A percentile compares a stretch with the other conserved stretches of the same genome.
Conservation (phyloP, 805 yeast species). For the Kodamaea fukazawae region DNA sequence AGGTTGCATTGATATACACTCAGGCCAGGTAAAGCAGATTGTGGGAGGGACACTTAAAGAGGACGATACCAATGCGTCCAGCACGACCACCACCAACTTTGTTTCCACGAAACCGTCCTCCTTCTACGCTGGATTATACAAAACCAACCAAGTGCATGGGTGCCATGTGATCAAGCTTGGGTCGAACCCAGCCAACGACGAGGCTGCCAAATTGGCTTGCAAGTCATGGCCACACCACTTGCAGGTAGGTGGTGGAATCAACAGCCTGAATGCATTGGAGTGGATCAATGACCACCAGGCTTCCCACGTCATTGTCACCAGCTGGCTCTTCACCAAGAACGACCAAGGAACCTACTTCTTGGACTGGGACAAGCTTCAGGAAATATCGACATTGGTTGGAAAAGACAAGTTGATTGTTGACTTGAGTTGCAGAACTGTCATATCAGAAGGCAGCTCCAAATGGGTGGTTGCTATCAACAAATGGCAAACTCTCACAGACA, state of each 20-base stretch:
- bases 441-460: slow-evolving; percentile 23
- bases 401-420: slow-evolving; percentile 74
- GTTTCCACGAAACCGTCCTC: slow-evolving; percentile 72
- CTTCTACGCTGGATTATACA: slow-evolving; percentile 72
- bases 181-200: slow-evolving; percentile 67
- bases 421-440: slow-evolving; percentile 67
- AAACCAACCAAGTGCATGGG: slow-evolving; percentile 55
- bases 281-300: slow-evolving; percentile 80
- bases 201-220: slow-evolving; percentile 77
- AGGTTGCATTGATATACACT: slow-evolving; percentile 94
- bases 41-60: slow-evolving; percentile 84
- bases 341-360: slow-evolving; percentile 30
- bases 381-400: slow-evolving; percentile 58
- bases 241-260: slow-evolving; percentile 95
- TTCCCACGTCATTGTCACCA: slow-evolving; percentile 84
- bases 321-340: slow-evolving; percentile 72
- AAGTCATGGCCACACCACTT: slow-evolving; percentile 66
- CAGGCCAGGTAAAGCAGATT: slow-evolving; percentile 93
- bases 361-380: slow-evolving; percentile 50
- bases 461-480: slow-evolving; percentile 99
- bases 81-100: slow-evolving; percentile 53
- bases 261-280: slow-evolving; percentile 59
- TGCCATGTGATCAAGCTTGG: slow-evolving; percentile 96
- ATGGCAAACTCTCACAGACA: slow-evolving; percentile 88
- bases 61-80: slow-evolving; percentile 44